These are phyloP conservation scores for Logfia minima DNA, from an alignment of 129 eudicot species.

Conservation along the genomic window DNA sequence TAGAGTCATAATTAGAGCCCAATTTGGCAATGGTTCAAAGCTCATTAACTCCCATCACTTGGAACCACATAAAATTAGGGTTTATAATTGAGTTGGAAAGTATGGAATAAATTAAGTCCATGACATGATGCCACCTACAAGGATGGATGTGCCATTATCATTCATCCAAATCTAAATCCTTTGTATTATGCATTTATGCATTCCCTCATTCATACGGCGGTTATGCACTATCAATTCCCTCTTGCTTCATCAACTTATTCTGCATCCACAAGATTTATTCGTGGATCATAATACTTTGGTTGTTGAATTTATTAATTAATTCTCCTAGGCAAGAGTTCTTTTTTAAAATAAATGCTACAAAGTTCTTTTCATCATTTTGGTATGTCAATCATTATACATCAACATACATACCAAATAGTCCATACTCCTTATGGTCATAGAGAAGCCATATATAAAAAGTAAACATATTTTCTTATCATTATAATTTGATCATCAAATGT, in stretches of 20 bases:
- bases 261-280: conserved; percentile 34
- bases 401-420: not conserved
- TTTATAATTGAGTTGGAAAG: conserved; percentile 21
- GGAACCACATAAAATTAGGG: conserved; percentile 39
- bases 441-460: not conserved
- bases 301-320: conserved; percentile 7
- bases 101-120: conserved; percentile 30
- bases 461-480: not conserved
- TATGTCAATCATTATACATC: conserved; percentile 5
- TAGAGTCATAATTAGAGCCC: conserved; percentile 27
- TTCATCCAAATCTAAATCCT: conserved; percentile 40
- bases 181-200: conserved; percentile 30
- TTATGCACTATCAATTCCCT: conserved; percentile 29
- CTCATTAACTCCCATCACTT: conserved; percentile 31
- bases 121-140: conserved; percentile 33
- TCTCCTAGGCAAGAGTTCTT: not conserved
- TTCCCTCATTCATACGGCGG: conserved; percentile 42
- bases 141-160: conserved; percentile 10
- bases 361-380: conserved; percentile 12
- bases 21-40: conserved; percentile 33
- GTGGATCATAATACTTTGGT: conserved; percentile 37
- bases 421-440: not conserved
- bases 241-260: conserved; percentile 37
- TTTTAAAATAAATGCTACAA: not conserved
- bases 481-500: no score